These are phyloP conservation scores for Phialemonium atrogriseum DNA, from an alignment of 2,329 filamentous ascomycete genomes.

Conservation along the genomic window DNA sequence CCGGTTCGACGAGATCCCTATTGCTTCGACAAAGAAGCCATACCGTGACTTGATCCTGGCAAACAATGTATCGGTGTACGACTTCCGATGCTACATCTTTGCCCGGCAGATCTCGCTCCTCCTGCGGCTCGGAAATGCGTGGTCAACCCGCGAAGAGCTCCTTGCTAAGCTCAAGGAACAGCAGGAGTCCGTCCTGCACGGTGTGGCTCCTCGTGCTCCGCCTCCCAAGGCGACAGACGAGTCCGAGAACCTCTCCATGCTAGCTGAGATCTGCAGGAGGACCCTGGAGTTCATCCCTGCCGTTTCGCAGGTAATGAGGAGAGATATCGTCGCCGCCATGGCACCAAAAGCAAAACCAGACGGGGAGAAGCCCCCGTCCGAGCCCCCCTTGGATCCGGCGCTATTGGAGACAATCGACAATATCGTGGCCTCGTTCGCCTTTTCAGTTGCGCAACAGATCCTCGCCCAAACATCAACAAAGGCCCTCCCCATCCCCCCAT, in stretches of 20 bases:
- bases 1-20: constrained; percentile 47
- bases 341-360: constrained; percentile 28
- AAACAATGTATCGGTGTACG: constrained; percentile 92
- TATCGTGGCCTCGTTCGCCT: constrained; percentile 69
- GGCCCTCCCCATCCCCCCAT: constrained; percentile 57
- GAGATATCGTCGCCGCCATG: constrained; percentile 61
- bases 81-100: constrained; percentile 92
- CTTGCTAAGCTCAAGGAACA: constrained; percentile 55
- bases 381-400: constrained; percentile 21
- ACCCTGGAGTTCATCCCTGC: constrained; percentile 78
- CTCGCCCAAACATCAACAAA: constrained; percentile 66
- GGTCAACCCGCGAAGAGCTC: constrained; percentile 53
- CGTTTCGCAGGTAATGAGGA: constrained; percentile 69
- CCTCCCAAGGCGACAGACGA: constrained; percentile 47
- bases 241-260: constrained; percentile 64
- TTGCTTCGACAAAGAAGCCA: constrained; percentile 61
- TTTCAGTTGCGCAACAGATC: constrained; percentile 67
- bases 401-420: constrained; percentile 57
- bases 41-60: constrained; percentile 89
- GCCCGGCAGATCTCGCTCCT: constrained; percentile 77
- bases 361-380: constrained; percentile 19
- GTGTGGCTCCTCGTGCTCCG: constrained; percentile 44
- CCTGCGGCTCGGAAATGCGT: constrained; percentile 71
- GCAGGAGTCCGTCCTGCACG: constrained; percentile 48
- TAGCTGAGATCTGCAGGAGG: constrained; percentile 81